Evolutionary conservation across 768 basidiomycete species (phyloP), one percentile per base, ranked within the genome.

Genomic region (Serendipita sp.): DNA sequence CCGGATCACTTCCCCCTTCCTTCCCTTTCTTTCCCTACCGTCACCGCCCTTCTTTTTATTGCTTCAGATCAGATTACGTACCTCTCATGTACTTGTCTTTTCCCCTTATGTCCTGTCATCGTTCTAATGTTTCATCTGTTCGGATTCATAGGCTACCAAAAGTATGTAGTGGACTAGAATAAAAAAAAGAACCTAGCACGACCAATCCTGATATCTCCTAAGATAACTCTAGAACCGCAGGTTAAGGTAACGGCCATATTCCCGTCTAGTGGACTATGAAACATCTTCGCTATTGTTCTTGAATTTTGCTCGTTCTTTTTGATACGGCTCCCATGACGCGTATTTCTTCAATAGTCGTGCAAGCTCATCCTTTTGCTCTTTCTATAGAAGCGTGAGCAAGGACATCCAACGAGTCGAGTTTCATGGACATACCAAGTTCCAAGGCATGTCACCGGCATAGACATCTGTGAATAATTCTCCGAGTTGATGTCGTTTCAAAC

Each of bases 271-370:
- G 11, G n/a, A 30, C 45, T 48, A 50, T 13, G 20, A 56, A 22
- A 87, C 69, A 66, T 84, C 84, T 72, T 83, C 75, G 2, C 89
- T 89, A 60, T 79, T 79, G 65, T 85, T 82, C 72, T 79, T 84
- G 70, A 88, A 89, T 72, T 82, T 88, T 63, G 78, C 78, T 60
- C 91, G 74, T 72, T 94, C 92, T 34, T 77, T 79, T 70, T 75
- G 78, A 90, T 91, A 97, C 7, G 89, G 90, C 68, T 87, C 87
- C 86, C 86, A 93, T n/a, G 82, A 69, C 1, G 92, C 90, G 66
- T 95, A 97, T 72, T 96, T 96, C 72, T 76, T 82, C 64, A 96
- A 68, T 24, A 97, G 75, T 34, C 77, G 67, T 20, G 77, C 75
- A 30, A 97, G 77, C 68, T 96, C 94, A 62, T 82, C 81, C 61